A percentile compares a stretch with the other conserved stretches of the same genome.
Conservation (phyloP, 768 basidiomycete species). For the Gelatoporia subvermispora region DNA sequence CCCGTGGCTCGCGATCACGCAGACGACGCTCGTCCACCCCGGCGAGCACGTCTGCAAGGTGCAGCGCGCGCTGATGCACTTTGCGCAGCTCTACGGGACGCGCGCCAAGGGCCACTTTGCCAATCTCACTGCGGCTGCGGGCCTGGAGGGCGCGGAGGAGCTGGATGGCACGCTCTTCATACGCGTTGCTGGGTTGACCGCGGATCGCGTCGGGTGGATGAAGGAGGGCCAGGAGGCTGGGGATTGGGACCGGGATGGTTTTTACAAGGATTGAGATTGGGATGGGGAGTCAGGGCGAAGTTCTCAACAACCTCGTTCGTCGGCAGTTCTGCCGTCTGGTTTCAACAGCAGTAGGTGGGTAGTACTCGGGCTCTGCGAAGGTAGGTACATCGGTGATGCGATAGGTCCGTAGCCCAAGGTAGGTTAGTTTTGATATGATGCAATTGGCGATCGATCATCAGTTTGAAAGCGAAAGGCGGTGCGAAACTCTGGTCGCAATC, state of each 20-base stretch:
- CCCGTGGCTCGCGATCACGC: conserved; percentile 51
- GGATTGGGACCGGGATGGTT: conserved; percentile 25
- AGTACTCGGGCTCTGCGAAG: too few species aligned
- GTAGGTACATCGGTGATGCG: too few species aligned
- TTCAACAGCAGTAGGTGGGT: too few species aligned
- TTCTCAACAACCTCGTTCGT: too few species aligned
- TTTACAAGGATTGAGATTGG: conserved; percentile 8
- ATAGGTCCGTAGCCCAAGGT: too few species aligned
- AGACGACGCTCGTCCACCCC: conserved; percentile 45
- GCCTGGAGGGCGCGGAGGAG: conserved; percentile 40
- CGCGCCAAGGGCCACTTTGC: conserved; percentile 26
- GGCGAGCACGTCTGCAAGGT: conserved; percentile 51
- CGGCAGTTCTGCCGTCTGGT: too few species aligned
- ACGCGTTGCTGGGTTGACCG: conserved; percentile 40
- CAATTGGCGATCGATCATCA: too few species aligned
- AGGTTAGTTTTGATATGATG: too few species aligned
- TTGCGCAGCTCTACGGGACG: conserved; percentile 36
- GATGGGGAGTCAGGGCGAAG: too few species aligned
- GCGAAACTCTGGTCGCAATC: too few species aligned
- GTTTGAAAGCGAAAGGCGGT: too few species aligned
- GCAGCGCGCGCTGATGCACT: conserved; percentile 45
- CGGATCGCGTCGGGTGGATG: conserved; percentile 34
- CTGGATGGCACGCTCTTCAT: conserved; percentile 61
- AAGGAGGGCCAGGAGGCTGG: conserved; percentile 28
- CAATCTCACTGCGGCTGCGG: conserved; percentile 11